Evolutionary conservation across 2,329 filamentous ascomycete genomes (phyloP).

Genomic region (Penicillium rolfsii): DNA sequence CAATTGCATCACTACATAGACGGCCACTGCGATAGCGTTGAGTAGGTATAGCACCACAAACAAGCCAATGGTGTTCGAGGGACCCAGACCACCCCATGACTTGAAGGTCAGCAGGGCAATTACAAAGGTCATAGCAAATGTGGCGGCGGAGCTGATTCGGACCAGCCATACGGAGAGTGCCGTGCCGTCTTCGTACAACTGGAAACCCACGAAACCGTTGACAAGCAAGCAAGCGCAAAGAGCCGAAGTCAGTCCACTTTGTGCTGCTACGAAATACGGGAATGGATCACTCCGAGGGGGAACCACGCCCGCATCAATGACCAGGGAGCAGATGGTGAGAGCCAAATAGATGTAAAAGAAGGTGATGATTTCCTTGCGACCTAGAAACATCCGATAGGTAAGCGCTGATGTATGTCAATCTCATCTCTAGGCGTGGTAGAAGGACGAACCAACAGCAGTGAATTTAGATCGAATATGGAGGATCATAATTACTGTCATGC

Average conservation of each 20-base stretch:
- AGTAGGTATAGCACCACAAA: slow-evolving; percentile 92
- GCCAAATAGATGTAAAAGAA: slow-evolving; percentile 98
- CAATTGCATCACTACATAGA: slow-evolving; percentile 87
- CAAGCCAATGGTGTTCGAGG: slow-evolving; percentile 82
- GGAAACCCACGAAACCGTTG: slow-evolving; percentile 98
- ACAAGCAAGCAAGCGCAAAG: slow-evolving; percentile 87
- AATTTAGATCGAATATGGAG: slow-evolving; percentile 97
- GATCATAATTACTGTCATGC: slow-evolving; percentile 97
- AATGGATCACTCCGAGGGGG: slow-evolving; percentile 79
- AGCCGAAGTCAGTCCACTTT: slow-evolving; percentile 82
- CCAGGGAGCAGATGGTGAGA: slow-evolving; percentile 82
- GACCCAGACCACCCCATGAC: slow-evolving; percentile 80
- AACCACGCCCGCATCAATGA: slow-evolving; percentile 90
- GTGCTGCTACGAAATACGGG: slow-evolving; percentile 87
- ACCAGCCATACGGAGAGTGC: slow-evolving; percentile 92
- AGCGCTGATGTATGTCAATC: slow-evolving; percentile 10
- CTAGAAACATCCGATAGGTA: slow-evolving; percentile 40
- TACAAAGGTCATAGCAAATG: slow-evolving; percentile 85
- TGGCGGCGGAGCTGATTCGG: slow-evolving; percentile 72
- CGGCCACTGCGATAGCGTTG: slow-evolving; percentile 80
- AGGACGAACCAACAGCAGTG: slow-evolving; percentile 82
- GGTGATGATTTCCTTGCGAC: slow-evolving; percentile 72
- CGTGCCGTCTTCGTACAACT: slow-evolving; percentile 96
- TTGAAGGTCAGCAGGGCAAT: slow-evolving; percentile 93
- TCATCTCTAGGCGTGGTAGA: neutral